Evolutionary conservation across 2,329 filamentous ascomycete species (phyloP).

Genomic region (Colletotrichum cordylinicola): DNA sequence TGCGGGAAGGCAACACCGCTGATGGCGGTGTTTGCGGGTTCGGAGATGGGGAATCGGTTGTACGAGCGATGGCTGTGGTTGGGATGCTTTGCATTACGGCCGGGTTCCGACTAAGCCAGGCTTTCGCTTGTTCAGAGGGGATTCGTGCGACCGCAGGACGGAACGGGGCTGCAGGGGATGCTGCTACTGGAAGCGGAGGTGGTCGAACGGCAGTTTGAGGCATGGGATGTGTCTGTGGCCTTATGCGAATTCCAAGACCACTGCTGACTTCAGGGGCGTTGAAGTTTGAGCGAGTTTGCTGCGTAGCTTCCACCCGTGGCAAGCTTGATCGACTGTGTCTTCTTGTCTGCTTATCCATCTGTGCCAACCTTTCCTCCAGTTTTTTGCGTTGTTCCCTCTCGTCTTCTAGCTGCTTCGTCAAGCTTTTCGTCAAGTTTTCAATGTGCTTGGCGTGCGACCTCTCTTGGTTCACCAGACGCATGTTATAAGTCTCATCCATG

Average conservation of each 20-base stretch:
- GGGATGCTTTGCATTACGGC: constrained; percentile 12
- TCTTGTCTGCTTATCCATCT: constrained; percentile 24
- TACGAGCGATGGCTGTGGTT: constrained; percentile 23
- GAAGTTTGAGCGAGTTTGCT: background rate
- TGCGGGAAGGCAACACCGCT: constrained; percentile 35
- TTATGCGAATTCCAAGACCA: background rate
- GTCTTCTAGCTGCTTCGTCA: constrained; percentile 40
- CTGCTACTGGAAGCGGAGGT: background rate
- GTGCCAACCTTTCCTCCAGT: constrained; percentile 31
- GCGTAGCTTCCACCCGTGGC: constrained; percentile 20
- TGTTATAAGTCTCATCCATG: constrained; percentile 45
- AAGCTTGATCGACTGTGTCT: background rate
- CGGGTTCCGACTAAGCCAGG: background rate
- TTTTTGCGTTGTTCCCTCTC: constrained; percentile 36
- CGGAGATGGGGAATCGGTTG: constrained; percentile 23
- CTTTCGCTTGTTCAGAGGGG: background rate
- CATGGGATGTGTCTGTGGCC: background rate
- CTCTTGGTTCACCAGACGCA: constrained; percentile 40
- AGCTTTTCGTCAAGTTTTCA: constrained; percentile 34
- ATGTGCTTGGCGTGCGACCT: constrained; percentile 37
- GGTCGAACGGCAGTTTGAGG: background rate
- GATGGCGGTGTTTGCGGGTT: constrained; percentile 28
- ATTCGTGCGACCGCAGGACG: background rate
- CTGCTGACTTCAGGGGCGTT: background rate
- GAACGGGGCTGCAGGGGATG: background rate